Conservation (phyloP, 2,329 filamentous ascomycete genomes). For the Verticillium klebahnii region DNA sequence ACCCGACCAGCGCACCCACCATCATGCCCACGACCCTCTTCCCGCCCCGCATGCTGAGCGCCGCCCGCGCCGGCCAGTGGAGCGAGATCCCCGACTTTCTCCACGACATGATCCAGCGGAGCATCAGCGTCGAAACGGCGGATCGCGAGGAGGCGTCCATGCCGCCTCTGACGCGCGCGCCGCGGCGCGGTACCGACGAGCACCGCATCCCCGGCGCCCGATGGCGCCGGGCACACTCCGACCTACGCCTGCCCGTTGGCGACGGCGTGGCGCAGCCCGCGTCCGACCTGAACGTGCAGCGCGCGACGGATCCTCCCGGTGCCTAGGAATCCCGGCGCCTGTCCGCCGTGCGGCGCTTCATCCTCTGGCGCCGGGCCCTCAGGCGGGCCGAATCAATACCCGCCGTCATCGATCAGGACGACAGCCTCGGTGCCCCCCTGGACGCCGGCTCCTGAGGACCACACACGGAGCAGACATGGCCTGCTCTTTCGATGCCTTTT, state of each 20-base stretch:
- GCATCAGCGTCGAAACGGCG: conserved; percentile 28
- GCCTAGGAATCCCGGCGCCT: conserved; percentile 13
- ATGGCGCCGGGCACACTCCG: conserved; percentile 22
- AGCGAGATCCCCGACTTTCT: conserved; percentile 52
- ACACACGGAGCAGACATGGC: neutral
- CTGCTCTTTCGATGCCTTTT: neutral
- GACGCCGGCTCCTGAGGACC: neutral
- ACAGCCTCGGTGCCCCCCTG: neutral
- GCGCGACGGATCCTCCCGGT: conserved; percentile 24
- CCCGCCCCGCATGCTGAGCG: conserved; percentile 46
- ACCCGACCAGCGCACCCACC: conserved; percentile 25
- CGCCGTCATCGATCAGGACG: neutral
- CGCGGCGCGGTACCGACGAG: conserved; percentile 1
- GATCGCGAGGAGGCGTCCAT: neutral
- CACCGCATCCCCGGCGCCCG: conserved; percentile 3
- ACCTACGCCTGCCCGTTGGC: conserved; percentile 35
- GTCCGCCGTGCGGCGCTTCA: neutral
- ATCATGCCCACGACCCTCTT: conserved; percentile 32
- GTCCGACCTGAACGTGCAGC: conserved; percentile 20
- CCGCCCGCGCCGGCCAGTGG: conserved; percentile 54
- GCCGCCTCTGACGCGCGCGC: conserved; percentile 3
- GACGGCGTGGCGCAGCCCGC: conserved; percentile 17
- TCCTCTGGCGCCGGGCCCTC: no score
- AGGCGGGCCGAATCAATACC: no score
- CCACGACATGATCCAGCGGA: conserved; percentile 45